A percentile compares a stretch with the other conserved stretches of the same genome.
Conservation (phyloP, 116 monocot species). For the Papilionanthe hybrid region DNA sequence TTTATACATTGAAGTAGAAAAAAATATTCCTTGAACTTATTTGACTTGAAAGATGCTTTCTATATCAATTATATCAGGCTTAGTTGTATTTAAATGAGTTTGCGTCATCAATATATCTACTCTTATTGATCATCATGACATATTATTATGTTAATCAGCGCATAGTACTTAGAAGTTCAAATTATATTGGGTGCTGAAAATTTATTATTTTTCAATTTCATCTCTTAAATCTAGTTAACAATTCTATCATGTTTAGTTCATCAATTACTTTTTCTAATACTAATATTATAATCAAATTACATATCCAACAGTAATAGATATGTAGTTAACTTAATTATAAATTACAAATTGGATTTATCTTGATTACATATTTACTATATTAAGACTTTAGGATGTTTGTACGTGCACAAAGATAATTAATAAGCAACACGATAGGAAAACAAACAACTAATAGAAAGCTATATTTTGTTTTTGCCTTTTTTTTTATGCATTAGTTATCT, state of each 20-base stretch:
- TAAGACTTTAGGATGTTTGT: no score
- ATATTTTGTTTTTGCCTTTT: no score
- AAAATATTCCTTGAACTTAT: not conserved
- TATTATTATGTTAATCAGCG: not conserved
- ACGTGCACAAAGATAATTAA: no score
- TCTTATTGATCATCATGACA: not conserved
- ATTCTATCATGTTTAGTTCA: not conserved
- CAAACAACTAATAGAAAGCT: no score
- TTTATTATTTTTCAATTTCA: not conserved
- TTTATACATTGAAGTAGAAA: not conserved
- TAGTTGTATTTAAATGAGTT: not conserved
- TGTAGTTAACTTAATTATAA: no score
- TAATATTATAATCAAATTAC: not conserved
- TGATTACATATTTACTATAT: no score
- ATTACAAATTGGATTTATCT: no score
- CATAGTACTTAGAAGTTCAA: not conserved
- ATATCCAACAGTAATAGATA: no score
- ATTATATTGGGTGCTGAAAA: not conserved
- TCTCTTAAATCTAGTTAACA: not conserved
- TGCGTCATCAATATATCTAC: conserved; percentile 7
- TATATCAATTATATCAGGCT: not conserved
- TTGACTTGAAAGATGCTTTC: conserved; percentile 4
- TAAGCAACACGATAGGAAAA: no score
- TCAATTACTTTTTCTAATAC: not conserved
- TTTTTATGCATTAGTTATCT: no score